Percentiles rank a stretch among this genome's conserved stretches.
phyloP scores from a whole-genome alignment of 805 yeast species.

The Candida odintsovae region DNA sequence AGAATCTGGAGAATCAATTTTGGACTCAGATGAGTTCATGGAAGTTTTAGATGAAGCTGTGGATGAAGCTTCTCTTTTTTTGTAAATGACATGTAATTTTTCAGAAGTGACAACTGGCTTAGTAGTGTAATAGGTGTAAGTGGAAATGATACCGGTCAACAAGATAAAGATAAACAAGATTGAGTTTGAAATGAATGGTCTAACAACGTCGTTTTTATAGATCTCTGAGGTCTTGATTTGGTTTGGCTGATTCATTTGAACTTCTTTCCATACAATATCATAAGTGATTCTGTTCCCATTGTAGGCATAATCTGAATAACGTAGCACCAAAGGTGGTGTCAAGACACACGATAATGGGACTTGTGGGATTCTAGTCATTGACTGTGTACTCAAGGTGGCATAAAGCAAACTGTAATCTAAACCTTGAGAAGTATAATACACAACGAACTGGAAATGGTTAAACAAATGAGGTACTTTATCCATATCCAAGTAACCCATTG shows the following conservation, averaged over 20 bases:
- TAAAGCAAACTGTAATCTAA: slow-evolving; percentile 21
- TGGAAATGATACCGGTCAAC: slow-evolving; percentile 13
- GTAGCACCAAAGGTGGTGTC: slow-evolving; percentile 21
- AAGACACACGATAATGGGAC: slow-evolving; percentile 19
- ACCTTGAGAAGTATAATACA: slow-evolving; percentile 21
- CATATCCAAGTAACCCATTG: slow-evolving; percentile 25
- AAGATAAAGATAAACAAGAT: slow-evolving; percentile 14
- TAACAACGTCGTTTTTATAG: slow-evolving; percentile 22
- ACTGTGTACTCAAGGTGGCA: slow-evolving; percentile 22
- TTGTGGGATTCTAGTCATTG: slow-evolving; percentile 21
- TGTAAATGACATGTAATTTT: slow-evolving; percentile 11
- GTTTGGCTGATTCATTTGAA: slow-evolving; percentile 11
- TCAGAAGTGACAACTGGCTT: slow-evolving; percentile 13
- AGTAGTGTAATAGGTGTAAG: slow-evolving; percentile 14
- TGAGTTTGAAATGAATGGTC: slow-evolving; percentile 17
- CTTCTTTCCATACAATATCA: slow-evolving; percentile 24
- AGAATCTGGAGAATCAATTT: background rate
- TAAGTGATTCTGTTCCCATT: slow-evolving; percentile 25
- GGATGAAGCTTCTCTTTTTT: slow-evolving; percentile 4
- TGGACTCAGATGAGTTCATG: background rate
- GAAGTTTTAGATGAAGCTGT: background rate
- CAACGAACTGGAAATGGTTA: slow-evolving; percentile 27
- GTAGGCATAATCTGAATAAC: slow-evolving; percentile 18
- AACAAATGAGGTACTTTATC: slow-evolving; percentile 25
- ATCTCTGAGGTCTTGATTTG: slow-evolving; percentile 12